phyloP scores from a whole-genome alignment of 495 filamentous ascomycete genomes.

The Talaromyces nanjingensis region DNA sequence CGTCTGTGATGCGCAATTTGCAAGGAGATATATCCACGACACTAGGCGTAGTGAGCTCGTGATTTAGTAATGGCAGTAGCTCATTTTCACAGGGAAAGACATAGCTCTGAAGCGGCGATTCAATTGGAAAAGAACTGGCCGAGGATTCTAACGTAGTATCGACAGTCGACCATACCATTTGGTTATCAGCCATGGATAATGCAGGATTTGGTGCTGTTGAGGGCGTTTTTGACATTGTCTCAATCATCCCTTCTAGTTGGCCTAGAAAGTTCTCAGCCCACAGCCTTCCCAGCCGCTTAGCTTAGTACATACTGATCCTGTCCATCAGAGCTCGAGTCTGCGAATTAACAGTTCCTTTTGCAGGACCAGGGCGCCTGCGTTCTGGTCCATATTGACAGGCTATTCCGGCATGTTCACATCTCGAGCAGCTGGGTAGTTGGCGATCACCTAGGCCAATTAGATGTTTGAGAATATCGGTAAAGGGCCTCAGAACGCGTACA shows the following conservation, averaged over 20 bases:
- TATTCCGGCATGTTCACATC: not conserved
- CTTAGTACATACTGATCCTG: constrained; percentile 1
- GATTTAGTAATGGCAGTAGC: not conserved
- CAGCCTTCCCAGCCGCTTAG: not conserved
- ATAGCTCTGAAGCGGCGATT: not conserved
- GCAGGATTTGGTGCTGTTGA: not conserved
- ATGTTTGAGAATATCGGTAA: not conserved
- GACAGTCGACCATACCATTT: not conserved
- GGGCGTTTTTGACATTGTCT: not conserved
- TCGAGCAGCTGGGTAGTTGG: not conserved
- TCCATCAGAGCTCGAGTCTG: constrained; percentile 2
- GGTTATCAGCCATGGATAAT: not conserved
- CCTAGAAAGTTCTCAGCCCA: not conserved
- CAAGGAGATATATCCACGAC: not conserved
- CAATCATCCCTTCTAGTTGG: not conserved
- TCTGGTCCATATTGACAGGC: not conserved
- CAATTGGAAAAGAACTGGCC: not conserved
- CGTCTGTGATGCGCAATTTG: not conserved
- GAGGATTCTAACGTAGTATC: not conserved
- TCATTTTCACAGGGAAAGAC: not conserved
- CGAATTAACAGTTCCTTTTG: constrained; percentile 4
- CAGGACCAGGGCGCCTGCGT: constrained; percentile 1
- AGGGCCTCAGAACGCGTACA: not conserved
- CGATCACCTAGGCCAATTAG: not conserved
- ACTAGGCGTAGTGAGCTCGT: not conserved